A percentile compares a stretch with the other conserved stretches of the same genome.
These are phyloP conservation scores for Pleurotus salmoneostramineus DNA, from an alignment of 768 basidiomycete genomes.

Conservation along the genomic window DNA sequence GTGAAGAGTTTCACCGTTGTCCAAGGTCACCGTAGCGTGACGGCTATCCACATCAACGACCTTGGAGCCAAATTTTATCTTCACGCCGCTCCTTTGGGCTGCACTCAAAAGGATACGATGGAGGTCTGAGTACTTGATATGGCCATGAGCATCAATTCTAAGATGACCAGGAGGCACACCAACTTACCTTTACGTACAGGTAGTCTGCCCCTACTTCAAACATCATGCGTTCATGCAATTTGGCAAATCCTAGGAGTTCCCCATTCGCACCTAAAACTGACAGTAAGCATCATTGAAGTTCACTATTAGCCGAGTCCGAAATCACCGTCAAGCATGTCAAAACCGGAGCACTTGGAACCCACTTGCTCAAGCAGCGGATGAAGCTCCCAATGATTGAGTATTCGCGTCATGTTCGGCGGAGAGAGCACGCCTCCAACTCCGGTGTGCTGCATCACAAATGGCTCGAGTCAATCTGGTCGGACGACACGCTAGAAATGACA, in stretches of 20 bases:
- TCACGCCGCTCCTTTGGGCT: conserved; percentile 43
- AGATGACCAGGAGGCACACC: conserved; percentile 10
- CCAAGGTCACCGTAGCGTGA: conserved; percentile 30
- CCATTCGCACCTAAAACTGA: conserved; percentile 36
- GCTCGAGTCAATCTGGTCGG: too few relatives aligned
- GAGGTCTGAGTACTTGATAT: conserved; percentile 47
- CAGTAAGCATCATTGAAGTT: neutral
- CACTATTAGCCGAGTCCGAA: neutral
- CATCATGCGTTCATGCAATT: conserved; percentile 45
- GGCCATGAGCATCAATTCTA: neutral
- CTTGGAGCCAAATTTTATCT: conserved; percentile 35
- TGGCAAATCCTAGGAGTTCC: conserved; percentile 37
- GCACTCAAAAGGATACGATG: conserved; percentile 42
- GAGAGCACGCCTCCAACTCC: conserved; percentile 17
- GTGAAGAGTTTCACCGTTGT: conserved; percentile 35
- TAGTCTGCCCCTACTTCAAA: conserved; percentile 31
- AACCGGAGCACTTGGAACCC: conserved; percentile 27
- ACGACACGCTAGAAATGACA: neutral
- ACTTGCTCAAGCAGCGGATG: conserved; percentile 36
- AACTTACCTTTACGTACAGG: conserved; percentile 21
- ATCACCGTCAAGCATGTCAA: conserved; percentile 23
- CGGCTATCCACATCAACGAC: conserved; percentile 28
- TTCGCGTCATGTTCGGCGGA: conserved; percentile 55
- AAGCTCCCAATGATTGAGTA: conserved; percentile 54
- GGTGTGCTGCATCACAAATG: neutral